Evolutionary conservation across 148 eudicot species (phyloP).

Genomic region (Heliosperma pusillum): DNA sequence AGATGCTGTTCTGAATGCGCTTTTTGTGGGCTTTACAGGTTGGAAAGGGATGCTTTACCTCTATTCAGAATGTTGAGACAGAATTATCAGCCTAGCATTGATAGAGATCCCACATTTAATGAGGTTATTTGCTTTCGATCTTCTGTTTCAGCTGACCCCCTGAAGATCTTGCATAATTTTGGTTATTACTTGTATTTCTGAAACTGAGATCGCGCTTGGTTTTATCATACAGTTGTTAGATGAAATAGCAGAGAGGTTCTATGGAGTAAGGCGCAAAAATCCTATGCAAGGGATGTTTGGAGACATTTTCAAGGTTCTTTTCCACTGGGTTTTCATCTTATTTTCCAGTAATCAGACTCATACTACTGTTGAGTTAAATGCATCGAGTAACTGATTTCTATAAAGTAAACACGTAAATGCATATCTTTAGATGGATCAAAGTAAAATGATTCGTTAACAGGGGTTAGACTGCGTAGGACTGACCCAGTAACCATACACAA

Average conservation of each 20-base stretch:
- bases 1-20: background rate
- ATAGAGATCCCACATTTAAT: conserved; percentile 62
- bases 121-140: conserved; percentile 46
- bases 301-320: conserved; percentile 70
- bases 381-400: background rate
- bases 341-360: background rate
- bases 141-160: background rate
- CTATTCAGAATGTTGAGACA: conserved; percentile 78
- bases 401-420: background rate
- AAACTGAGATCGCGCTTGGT: conserved; percentile 8
- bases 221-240: conserved; percentile 59
- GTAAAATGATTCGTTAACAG: background rate
- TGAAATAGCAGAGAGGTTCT: conserved; percentile 74
- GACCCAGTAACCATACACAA: background rate
- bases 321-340: background rate
- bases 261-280: conserved; percentile 70
- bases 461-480: background rate
- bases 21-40: conserved; percentile 40
- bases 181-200: background rate
- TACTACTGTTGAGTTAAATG: background rate
- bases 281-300: conserved; percentile 94
- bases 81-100: conserved; percentile 58
- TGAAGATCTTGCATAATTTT: background rate
- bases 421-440: background rate
- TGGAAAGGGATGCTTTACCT: conserved; percentile 95